phyloP scores from a whole-genome alignment of 306 rosid genomes.

The Nissolia schottii region DNA sequence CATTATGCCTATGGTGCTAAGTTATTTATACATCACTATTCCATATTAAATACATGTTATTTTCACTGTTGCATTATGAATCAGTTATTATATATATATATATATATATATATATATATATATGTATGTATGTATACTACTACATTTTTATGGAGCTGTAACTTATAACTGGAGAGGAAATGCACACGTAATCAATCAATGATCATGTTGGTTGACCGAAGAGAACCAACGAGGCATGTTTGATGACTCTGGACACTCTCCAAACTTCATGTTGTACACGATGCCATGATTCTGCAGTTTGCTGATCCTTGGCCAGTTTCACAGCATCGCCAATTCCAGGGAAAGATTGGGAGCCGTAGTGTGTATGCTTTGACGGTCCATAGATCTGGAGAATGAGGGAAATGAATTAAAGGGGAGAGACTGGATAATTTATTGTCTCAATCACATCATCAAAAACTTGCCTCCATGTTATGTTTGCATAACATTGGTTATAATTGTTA shows the following conservation, averaged over 20 bases:
- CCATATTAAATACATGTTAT: neutral
- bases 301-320: conserved; percentile 34
- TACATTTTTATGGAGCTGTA: neutral
- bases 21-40: neutral
- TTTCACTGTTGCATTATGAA: neutral
- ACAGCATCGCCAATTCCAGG: conserved; percentile 57
- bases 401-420: neutral
- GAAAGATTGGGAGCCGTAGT: conserved; percentile 54
- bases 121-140: neutral
- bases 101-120: too few relatives aligned
- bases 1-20: too few relatives aligned
- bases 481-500: neutral
- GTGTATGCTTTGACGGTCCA: conserved; percentile 58
- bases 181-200: neutral
- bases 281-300: conserved; percentile 52
- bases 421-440: neutral
- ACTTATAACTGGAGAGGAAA: neutral
- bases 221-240: conserved; percentile 49
- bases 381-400: conserved; percentile 42
- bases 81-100: too few relatives aligned
- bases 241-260: conserved; percentile 65
- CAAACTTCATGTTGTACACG: conserved; percentile 62
- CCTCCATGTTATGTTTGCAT: neutral
- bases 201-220: conserved; percentile 49
- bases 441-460: neutral